Conservation (phyloP, 2,329 filamentous ascomycete genomes). For the Coniochaeta sp. region DNA sequence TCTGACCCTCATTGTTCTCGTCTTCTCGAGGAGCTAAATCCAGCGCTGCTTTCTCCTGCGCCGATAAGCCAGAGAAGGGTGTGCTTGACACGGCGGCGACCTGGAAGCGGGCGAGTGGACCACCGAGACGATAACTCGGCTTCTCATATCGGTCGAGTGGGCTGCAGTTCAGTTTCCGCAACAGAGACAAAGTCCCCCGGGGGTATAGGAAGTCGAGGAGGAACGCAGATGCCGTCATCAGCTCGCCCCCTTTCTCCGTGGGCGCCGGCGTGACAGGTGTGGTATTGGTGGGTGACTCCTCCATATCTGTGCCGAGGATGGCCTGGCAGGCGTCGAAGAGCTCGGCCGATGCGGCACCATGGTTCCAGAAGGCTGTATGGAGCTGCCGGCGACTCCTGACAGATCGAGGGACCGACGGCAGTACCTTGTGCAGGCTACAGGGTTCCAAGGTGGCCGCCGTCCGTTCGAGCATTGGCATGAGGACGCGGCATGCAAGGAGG, state of each 20-base stretch:
- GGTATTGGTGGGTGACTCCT: conserved; percentile 14
- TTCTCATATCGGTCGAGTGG: conserved; percentile 12
- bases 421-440: conserved; percentile 45
- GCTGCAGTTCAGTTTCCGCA: conserved; percentile 26
- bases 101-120: not conserved
- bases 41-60: not conserved
- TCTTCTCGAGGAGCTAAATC: not conserved
- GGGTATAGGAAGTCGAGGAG: conserved; percentile 53
- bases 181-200: conserved; percentile 31
- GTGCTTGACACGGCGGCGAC: not conserved
- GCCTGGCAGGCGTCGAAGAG: conserved; percentile 34
- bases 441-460: conserved; percentile 48
- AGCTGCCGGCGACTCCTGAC: conserved; percentile 35
- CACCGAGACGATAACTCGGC: not conserved
- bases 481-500: conserved; percentile 6
- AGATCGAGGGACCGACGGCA: conserved; percentile 29
- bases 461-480: conserved; percentile 49
- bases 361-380: conserved; percentile 46
- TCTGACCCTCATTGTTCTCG: not conserved
- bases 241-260: conserved; percentile 15
- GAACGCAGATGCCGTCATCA: conserved; percentile 37
- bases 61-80: not conserved
- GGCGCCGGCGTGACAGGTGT: not conserved
- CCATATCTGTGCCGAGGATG: conserved; percentile 23
- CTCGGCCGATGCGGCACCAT: conserved; percentile 44